These are phyloP conservation scores for Metarhizium sp. DNA, from an alignment of 2,329 filamentous ascomycete species.

Conservation along the genomic window DNA sequence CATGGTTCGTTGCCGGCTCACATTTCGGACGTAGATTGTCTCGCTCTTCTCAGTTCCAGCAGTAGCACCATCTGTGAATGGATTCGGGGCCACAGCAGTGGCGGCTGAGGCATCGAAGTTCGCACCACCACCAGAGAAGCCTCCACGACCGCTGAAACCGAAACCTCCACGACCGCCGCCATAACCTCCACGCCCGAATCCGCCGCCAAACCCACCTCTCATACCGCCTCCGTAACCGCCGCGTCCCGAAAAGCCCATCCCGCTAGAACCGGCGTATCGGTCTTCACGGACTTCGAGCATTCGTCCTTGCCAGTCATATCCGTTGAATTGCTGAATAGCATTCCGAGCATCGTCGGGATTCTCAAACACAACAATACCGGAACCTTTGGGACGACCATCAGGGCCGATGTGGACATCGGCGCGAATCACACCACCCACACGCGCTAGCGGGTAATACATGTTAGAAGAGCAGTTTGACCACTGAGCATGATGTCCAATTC, in stretches of 20 bases:
- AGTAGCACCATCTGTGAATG: constrained; percentile 89
- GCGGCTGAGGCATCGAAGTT: constrained; percentile 40
- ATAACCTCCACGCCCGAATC: constrained; percentile 42
- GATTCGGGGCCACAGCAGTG: constrained; percentile 57
- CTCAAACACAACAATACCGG: constrained; percentile 94
- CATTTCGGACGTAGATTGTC: constrained; percentile 92
- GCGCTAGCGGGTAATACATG: constrained; percentile 21
- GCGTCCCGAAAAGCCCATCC: constrained; percentile 44
- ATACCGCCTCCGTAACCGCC: constrained; percentile 52
- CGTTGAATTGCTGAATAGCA: constrained; percentile 95
- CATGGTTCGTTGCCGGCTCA: constrained; percentile 40
- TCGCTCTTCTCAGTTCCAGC: constrained; percentile 75
- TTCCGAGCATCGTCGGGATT: constrained; percentile 89
- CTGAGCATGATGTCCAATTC: neutral
- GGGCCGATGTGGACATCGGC: constrained; percentile 90
- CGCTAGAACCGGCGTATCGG: constrained; percentile 67
- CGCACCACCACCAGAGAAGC: constrained; percentile 36
- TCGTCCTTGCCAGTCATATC: constrained; percentile 96
- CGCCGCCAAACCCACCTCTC: constrained; percentile 50
- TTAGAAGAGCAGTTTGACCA: neutral
- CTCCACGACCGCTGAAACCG: constrained; percentile 41
- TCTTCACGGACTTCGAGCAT: constrained; percentile 92
- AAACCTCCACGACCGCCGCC: constrained; percentile 34
- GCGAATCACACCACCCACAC: constrained; percentile 74
- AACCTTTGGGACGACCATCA: constrained; percentile 90